A percentile compares a stretch with the other conserved stretches of the same genome.
phyloP scores from a whole-genome alignment of 164 flowering plant genomes.

The Tinospora cordifolia region DNA sequence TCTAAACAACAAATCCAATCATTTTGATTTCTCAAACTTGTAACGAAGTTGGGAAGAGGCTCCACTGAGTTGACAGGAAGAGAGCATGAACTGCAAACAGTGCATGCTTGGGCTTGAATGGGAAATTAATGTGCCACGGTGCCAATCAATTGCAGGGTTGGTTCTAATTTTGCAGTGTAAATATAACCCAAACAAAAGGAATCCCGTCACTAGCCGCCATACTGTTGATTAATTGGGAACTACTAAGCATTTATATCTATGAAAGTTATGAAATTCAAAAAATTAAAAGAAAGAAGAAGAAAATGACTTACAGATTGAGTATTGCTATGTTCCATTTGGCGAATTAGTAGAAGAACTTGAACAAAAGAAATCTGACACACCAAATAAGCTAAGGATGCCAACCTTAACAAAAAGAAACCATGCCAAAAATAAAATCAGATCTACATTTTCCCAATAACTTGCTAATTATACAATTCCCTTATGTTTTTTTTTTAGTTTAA shows the following conservation, averaged over 20 bases:
- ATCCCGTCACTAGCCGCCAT: not conserved
- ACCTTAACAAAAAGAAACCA: slow-evolving; percentile 11
- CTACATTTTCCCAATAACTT: not conserved
- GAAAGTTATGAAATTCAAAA: not conserved
- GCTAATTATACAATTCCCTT: not conserved
- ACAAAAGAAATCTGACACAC: slow-evolving; percentile 71
- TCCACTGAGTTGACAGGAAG: no score
- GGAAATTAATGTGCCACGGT: not conserved
- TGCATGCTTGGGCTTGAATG: not conserved
- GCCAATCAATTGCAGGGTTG: not conserved
- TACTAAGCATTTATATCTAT: not conserved
- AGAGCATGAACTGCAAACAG: not conserved
- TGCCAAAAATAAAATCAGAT: not conserved
- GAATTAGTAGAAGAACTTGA: slow-evolving; percentile 85
- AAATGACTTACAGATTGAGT: slow-evolving; percentile 78
- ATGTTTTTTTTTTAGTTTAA: not conserved
- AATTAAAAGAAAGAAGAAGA: not conserved
- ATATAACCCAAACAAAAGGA: not conserved
- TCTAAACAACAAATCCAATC: not conserved
- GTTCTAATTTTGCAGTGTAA: not conserved
- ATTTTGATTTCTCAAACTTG: not conserved
- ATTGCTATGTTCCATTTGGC: slow-evolving; percentile 97
- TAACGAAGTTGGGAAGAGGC: not conserved
- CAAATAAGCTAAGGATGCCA: slow-evolving; percentile 39
- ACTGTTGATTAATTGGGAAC: not conserved